Percentiles rank a stretch among this genome's conserved stretches.
Evolutionary conservation across 306 rosid species (phyloP).

Genomic region (Sicyos baderoa): DNA sequence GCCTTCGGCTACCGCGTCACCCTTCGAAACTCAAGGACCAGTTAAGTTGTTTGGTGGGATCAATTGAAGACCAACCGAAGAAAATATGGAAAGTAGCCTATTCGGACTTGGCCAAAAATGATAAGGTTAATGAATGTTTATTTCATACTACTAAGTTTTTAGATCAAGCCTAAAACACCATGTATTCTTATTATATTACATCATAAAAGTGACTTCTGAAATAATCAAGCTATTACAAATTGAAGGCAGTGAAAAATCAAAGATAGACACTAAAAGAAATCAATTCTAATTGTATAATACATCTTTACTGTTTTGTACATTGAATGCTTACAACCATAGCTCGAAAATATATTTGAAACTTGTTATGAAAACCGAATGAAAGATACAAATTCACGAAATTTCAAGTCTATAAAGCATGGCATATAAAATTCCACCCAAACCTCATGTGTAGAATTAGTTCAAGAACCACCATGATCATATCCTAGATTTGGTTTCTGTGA

Average conservation of each 20-base stretch:
- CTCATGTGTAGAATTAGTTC: conserved; percentile 29
- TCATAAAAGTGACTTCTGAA: neutral
- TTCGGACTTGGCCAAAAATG: too few species aligned
- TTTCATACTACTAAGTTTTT: too few species aligned
- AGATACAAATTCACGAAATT: conserved; percentile 10
- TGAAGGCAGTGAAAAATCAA: neutral
- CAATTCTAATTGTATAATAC: neutral
- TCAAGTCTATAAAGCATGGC: neutral
- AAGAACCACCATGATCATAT: conserved; percentile 40
- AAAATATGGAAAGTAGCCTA: too few species aligned
- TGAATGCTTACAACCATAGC: neutral
- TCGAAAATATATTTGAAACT: neutral
- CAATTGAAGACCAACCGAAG: too few species aligned
- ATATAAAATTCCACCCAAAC: conserved; percentile 20
- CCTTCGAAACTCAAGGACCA: too few species aligned
- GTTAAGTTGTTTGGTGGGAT: too few species aligned
- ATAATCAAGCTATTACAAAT: neutral
- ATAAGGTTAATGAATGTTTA: too few species aligned
- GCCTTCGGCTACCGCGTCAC: too few species aligned
- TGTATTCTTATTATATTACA: neutral
- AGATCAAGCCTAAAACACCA: neutral
- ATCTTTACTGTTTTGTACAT: conserved; percentile 9
- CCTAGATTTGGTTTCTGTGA: conserved; percentile 44
- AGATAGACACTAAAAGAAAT: neutral
- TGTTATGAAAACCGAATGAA: neutral